Conservation (phyloP, 106 monocot species). For the Alisma plantagoaquatica region DNA sequence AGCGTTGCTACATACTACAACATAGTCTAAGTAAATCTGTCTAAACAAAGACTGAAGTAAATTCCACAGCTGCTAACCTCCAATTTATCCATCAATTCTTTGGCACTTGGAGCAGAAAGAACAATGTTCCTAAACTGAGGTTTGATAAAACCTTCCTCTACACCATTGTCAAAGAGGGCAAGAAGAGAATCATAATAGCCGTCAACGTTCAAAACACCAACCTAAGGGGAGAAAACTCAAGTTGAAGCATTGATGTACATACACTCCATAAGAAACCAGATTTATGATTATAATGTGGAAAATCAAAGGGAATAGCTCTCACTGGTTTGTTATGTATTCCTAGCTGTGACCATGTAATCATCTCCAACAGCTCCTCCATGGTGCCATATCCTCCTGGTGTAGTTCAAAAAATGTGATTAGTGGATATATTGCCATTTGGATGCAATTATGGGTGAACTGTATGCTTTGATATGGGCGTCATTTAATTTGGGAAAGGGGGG, state of each 20-base stretch:
- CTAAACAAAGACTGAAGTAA: not conserved
- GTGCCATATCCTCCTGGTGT: conserved; percentile 3
- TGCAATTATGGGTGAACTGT: no score
- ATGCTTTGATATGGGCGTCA: no score
- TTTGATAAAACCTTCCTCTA: conserved; percentile 1
- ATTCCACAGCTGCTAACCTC: not conserved
- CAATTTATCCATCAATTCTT: conserved; percentile 1
- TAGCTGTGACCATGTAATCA: conserved; percentile 7
- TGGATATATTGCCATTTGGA: no score
- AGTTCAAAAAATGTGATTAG: not conserved
- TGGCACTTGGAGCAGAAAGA: not conserved
- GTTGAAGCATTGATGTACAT: not conserved
- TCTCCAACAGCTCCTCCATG: conserved; percentile 8
- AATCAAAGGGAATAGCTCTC: no score
- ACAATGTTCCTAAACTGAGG: not conserved
- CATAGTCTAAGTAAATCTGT: not conserved
- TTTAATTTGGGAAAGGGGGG: no score
- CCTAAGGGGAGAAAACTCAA: not conserved
- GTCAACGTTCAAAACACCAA: conserved; percentile 2
- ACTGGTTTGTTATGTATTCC: conserved; percentile 12
- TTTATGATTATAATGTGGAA: not conserved
- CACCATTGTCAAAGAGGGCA: conserved; percentile 2
- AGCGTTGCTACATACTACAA: not conserved
- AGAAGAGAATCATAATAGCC: conserved; percentile 4
- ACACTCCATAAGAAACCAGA: not conserved